Evolutionary conservation across 2,329 filamentous ascomycete genomes (phyloP), one percentile per base, ranked within the genome.

Genomic region (Botryotinia convoluta): DNA sequence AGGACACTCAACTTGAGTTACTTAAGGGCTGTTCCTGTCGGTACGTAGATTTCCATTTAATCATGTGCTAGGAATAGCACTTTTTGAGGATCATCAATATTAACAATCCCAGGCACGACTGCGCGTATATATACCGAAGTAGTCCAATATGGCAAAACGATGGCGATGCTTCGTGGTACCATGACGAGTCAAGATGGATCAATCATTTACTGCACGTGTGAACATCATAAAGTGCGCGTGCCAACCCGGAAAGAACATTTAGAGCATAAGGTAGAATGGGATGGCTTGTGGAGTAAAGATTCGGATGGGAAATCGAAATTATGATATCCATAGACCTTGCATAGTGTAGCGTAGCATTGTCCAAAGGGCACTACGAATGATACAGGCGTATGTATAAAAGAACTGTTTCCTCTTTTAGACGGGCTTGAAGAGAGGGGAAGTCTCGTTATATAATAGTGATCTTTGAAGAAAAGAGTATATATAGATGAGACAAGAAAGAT

Each of bases 141-240:
- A 18, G 81, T 83, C 45, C 83, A 85, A 64, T 82, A 83, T 26
- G 86, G 86, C 18, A 83, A 82, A 75, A 86, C 85, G 29, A 87
- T 87, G 85, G 84, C 86, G 10, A 82, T 87, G 81, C 85, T 87
- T 59, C 81, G 83, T 14, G 86, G 84, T 5, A 81, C 81, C 59
- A 87, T 88, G 84, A 84, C 82, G 8, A 85, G 83, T 69, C 77
- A 83, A 26, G 85, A 88, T 77, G 84, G 85, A 0, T 84, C 83
- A 75, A 82, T 79, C 0, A 81, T 84, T 9, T 87, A 85, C 75
- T 85, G 83, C 70, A 86, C 85, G 1, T 85, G 82, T 51, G 86
- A 87, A 77, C 85, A 87, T 74, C 86, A 87, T 78, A 87, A 87
- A 75, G 85, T 87, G 18, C 82, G 83, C 69, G 79, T 84, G 8